phyloP scores from a whole-genome alignment of 2,329 filamentous ascomycete genomes.

The Drechmeria coniospora region DNA sequence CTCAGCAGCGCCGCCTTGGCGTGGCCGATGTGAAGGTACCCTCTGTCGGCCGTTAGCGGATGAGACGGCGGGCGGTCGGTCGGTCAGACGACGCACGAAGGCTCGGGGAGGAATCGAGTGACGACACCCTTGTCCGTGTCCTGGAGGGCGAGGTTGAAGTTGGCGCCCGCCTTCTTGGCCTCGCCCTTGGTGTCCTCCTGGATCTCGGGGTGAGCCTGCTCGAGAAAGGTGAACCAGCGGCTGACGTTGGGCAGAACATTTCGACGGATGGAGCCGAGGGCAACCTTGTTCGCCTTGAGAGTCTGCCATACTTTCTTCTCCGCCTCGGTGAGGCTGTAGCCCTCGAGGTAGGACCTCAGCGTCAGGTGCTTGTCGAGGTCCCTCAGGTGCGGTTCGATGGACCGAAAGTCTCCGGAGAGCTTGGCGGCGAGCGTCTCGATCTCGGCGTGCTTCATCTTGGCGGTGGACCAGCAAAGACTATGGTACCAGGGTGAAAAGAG shows the following conservation, averaged over 20 bases:
- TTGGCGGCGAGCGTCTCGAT: slow-evolving; percentile 34
- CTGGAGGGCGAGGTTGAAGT: slow-evolving; percentile 76
- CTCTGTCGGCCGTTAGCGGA: slow-evolving; percentile 24
- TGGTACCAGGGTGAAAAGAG: neutral
- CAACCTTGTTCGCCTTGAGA: slow-evolving; percentile 72
- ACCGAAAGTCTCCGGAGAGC: slow-evolving; percentile 60
- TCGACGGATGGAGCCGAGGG: slow-evolving; percentile 65
- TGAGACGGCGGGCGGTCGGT: neutral
- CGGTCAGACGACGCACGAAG: slow-evolving; percentile 44
- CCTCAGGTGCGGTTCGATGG: slow-evolving; percentile 57
- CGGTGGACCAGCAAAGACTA: neutral
- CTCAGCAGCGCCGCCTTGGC: slow-evolving; percentile 87
- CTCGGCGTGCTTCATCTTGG: slow-evolving; percentile 41
- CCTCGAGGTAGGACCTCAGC: slow-evolving; percentile 72
- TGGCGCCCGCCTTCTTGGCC: slow-evolving; percentile 65
- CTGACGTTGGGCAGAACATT: slow-evolving; percentile 60
- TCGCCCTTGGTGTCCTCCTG: slow-evolving; percentile 56
- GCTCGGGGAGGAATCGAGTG: slow-evolving; percentile 85
- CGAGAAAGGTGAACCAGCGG: slow-evolving; percentile 79
- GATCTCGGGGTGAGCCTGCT: slow-evolving; percentile 66
- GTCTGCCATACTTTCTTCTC: slow-evolving; percentile 76
- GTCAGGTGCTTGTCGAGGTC: slow-evolving; percentile 78
- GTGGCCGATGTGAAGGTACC: slow-evolving; percentile 90
- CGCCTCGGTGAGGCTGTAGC: slow-evolving; percentile 60
- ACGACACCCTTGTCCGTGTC: slow-evolving; percentile 82